These are phyloP conservation scores for Emergomyces pasteurianus DNA, from an alignment of 2,329 filamentous ascomycete genomes.

Conservation along the genomic window DNA sequence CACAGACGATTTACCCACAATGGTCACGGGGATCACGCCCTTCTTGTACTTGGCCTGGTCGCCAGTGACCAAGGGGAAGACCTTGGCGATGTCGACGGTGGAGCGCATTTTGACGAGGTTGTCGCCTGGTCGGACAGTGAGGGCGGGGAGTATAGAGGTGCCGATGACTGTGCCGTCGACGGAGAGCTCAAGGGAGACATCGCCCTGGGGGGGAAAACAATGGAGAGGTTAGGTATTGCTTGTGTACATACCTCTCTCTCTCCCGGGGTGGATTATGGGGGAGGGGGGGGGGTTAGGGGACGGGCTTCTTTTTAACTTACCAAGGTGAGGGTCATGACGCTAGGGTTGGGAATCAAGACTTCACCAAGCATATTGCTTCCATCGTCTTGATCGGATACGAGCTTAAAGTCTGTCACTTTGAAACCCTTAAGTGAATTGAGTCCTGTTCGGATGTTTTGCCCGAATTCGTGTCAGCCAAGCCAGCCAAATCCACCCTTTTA, in stretches of 20 bases:
- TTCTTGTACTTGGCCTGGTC: slow-evolving; percentile 27
- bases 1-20: slow-evolving; percentile 38
- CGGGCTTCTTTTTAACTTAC: slow-evolving; percentile 16
- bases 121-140: slow-evolving; percentile 42
- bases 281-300: background rate
- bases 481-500: background rate
- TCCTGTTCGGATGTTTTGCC: slow-evolving; percentile 31
- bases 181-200: slow-evolving; percentile 44
- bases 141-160: slow-evolving; percentile 36
- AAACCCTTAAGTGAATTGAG: slow-evolving; percentile 46
- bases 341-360: slow-evolving; percentile 48
- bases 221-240: slow-evolving; percentile 4
- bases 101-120: slow-evolving; percentile 42
- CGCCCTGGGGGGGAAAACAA: slow-evolving; percentile 28
- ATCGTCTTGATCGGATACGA: slow-evolving; percentile 28
- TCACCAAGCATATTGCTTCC: slow-evolving; percentile 43
- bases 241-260: background rate
- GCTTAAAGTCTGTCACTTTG: slow-evolving; percentile 36
- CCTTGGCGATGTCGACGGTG: slow-evolving; percentile 33
- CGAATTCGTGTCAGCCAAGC: no score
- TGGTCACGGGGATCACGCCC: slow-evolving; percentile 40
- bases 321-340: slow-evolving; percentile 44
- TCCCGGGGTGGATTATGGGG: no score
- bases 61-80: slow-evolving; percentile 19
- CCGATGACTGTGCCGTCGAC: slow-evolving; percentile 39